These are phyloP conservation scores for Pleurotus tuoliensis DNA, from an alignment of 768 basidiomycete species.

Conservation along the genomic window DNA sequence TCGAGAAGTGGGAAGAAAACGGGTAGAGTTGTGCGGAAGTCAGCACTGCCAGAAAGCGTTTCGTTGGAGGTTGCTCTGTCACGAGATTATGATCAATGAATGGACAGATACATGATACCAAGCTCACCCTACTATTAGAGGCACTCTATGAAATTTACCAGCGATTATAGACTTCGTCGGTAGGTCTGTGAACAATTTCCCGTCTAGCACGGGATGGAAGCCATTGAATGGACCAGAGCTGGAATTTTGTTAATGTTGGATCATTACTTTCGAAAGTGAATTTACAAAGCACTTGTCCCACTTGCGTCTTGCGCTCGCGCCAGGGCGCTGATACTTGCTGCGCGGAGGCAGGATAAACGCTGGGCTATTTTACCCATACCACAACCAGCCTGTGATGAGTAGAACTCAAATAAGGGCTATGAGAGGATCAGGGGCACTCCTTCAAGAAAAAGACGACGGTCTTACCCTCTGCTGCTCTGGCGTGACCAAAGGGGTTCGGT, in stretches of 20 bases:
- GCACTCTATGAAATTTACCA: constrained; percentile 46
- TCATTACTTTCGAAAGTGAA: not conserved
- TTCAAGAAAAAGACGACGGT: not conserved
- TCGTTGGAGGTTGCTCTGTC: constrained; percentile 56
- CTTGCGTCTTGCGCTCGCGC: constrained; percentile 53
- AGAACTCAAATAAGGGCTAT: constrained; percentile 52
- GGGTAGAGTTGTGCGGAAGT: constrained; percentile 33
- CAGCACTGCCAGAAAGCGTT: constrained; percentile 40
- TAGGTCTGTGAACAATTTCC: constrained; percentile 43
- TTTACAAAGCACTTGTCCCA: constrained; percentile 37
- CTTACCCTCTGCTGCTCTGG: constrained; percentile 52
- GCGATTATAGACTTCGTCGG: constrained; percentile 42
- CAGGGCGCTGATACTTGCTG: constrained; percentile 45
- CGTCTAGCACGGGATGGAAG: constrained; percentile 54
- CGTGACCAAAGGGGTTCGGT: constrained; percentile 44
- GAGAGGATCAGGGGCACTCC: not conserved
- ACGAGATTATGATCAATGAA: not conserved
- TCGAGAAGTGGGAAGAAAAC: constrained; percentile 43
- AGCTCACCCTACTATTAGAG: constrained; percentile 55
- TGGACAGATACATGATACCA: not conserved
- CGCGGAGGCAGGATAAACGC: constrained; percentile 45
- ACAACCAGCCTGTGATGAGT: constrained; percentile 47
- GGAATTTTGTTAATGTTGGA: not conserved
- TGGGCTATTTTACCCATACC: constrained; percentile 27
- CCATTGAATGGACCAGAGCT: constrained; percentile 27